Conservation (phyloP, 1,284 basidiomycete species). For the Microbotryum intermedium region DNA sequence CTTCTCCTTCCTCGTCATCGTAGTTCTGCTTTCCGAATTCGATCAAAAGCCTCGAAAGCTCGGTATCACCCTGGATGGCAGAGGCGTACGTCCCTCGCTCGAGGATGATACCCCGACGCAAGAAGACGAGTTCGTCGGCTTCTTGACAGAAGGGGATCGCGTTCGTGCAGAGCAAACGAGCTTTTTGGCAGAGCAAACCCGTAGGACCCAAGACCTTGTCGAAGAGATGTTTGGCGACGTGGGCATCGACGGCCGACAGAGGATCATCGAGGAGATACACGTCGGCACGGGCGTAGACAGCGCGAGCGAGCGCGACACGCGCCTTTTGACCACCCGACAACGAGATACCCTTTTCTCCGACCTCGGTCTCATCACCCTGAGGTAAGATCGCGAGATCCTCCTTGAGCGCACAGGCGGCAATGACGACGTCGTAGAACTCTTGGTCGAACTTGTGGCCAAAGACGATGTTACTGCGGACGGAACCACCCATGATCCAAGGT, state of each 20-base stretch:
- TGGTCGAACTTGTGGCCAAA: conserved; percentile 85
- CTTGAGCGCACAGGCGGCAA: conserved; percentile 69
- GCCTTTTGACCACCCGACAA: conserved; percentile 56
- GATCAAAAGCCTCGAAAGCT: conserved; percentile 67
- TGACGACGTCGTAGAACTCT: conserved; percentile 40
- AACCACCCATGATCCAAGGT: conserved; percentile 71
- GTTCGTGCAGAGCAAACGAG: conserved; percentile 81
- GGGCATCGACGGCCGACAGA: conserved; percentile 56
- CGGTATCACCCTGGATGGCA: conserved; percentile 58
- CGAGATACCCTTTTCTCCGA: conserved; percentile 61
- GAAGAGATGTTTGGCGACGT: conserved; percentile 56
- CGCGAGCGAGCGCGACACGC: conserved; percentile 72
- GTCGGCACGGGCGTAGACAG: conserved; percentile 64
- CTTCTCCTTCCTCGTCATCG: conserved; percentile 23
- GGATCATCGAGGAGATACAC: conserved; percentile 54
- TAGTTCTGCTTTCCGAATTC: conserved; percentile 45
- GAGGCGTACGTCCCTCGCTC: conserved; percentile 46
- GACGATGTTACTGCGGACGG: conserved; percentile 77
- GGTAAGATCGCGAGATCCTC: conserved; percentile 68
- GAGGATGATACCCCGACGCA: conserved; percentile 74
- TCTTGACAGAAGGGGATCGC: conserved; percentile 73
- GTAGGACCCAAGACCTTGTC: conserved; percentile 83
- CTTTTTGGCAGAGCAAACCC: conserved; percentile 75
- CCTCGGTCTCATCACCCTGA: conserved; percentile 62
- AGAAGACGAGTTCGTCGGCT: conserved; percentile 68